These are phyloP conservation scores for Dactylellina drechsleri DNA, from an alignment of 2,329 filamentous ascomycete species.

Conservation along the genomic window DNA sequence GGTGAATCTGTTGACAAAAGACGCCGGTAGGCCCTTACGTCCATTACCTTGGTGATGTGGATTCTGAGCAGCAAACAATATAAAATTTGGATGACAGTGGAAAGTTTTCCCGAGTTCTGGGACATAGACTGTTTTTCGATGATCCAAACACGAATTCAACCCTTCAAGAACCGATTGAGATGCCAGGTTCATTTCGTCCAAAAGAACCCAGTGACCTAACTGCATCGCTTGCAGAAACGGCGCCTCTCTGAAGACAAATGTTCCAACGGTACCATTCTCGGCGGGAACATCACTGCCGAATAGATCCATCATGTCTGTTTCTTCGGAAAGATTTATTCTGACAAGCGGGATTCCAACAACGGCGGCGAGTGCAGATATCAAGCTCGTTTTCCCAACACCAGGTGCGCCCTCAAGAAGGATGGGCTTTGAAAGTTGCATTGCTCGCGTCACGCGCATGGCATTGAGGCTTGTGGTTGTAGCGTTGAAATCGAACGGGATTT, in stretches of 20 bases:
- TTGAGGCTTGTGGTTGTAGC: conserved; percentile 91
- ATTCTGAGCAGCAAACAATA: conserved; percentile 97
- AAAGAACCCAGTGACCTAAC: conserved; percentile 90
- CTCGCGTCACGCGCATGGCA: conserved; percentile 87
- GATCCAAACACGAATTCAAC: conserved; percentile 94
- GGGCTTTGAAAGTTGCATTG: conserved; percentile 86
- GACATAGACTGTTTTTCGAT: conserved; percentile 93
- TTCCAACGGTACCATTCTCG: conserved; percentile 88
- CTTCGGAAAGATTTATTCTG: conserved; percentile 95
- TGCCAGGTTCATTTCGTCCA: conserved; percentile 98
- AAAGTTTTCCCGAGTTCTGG: conserved; percentile 96
- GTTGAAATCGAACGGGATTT: conserved; percentile 78
- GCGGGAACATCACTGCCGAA: conserved; percentile 97
- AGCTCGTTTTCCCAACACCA: conserved; percentile 96
- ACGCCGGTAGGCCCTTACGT: conserved; percentile 90
- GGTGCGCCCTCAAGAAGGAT: conserved; percentile 95
- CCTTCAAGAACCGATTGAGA: conserved; percentile 97
- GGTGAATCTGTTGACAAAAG: conserved; percentile 97
- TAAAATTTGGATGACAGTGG: conserved; percentile 85
- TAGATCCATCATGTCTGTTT: conserved; percentile 96
- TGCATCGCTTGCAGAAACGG: conserved; percentile 98
- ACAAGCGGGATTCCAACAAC: conserved; percentile 84
- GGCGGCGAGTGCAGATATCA: conserved; percentile 84
- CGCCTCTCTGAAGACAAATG: conserved; percentile 94
- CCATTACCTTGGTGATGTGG: conserved; percentile 97